These are phyloP conservation scores for Exophiala mesophila DNA, from an alignment of 2,329 filamentous ascomycete species.

Conservation along the genomic window DNA sequence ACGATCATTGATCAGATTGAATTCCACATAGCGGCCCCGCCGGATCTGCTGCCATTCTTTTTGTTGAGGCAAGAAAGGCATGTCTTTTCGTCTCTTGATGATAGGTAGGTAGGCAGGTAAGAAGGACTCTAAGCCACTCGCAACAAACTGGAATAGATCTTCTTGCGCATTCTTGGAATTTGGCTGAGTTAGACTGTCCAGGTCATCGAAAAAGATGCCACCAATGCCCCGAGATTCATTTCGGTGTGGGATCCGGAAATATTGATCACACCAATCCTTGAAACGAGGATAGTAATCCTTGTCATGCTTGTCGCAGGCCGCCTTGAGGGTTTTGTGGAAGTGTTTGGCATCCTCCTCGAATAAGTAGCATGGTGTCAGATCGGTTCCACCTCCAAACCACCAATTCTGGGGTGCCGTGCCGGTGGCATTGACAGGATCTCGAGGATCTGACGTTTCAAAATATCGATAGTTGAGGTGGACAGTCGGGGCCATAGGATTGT, in stretches of 20 bases:
- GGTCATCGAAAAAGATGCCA: conserved; percentile 97
- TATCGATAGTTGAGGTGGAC: conserved; percentile 98
- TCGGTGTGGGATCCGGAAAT: conserved; percentile 92
- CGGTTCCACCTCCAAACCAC: conserved; percentile 97
- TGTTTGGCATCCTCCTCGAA: conserved; percentile 97
- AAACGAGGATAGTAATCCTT: conserved; percentile 87
- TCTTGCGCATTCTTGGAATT: conserved; percentile 74
- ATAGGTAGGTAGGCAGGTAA: conserved; percentile 88
- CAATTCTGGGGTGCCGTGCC: conserved; percentile 55
- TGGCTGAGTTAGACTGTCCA: conserved; percentile 57
- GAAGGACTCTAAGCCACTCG: conserved; percentile 81
- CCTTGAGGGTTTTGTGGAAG: conserved; percentile 91
- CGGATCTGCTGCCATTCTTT: conserved; percentile 97
- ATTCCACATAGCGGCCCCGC: conserved; percentile 94
- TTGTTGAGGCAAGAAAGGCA: conserved; percentile 79
- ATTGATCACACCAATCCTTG: conserved; percentile 98
- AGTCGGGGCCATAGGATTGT: conserved; percentile 94
- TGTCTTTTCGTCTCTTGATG: conserved; percentile 79
- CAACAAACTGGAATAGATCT: conserved; percentile 82
- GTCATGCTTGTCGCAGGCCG: conserved; percentile 89
- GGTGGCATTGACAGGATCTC: conserved; percentile 62
- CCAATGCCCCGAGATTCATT: conserved; percentile 81
- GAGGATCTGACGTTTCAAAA: conserved; percentile 87
- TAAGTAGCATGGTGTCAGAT: conserved; percentile 87
- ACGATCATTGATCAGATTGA: conserved; percentile 94